Conservation (phyloP, 2,329 filamentous ascomycete genomes). For the Colletotrichum horii region DNA sequence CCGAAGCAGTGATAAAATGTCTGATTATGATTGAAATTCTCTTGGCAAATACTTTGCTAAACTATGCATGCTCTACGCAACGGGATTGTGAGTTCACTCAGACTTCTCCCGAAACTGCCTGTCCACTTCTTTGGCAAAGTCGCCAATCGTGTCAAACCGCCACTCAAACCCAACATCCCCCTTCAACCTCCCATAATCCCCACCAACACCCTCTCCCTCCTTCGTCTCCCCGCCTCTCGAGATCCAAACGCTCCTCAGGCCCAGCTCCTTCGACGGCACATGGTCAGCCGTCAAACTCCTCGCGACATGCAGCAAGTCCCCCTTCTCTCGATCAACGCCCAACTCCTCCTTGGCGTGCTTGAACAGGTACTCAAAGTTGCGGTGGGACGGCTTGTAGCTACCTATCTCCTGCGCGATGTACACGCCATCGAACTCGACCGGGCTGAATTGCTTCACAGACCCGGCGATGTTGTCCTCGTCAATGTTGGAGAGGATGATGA, state of each 20-base stretch:
- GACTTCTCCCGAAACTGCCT: constrained; percentile 22
- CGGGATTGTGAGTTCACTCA: not conserved
- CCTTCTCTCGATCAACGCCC: constrained; percentile 52
- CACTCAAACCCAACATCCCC: constrained; percentile 56
- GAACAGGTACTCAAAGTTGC: constrained; percentile 72
- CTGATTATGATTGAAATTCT: not conserved
- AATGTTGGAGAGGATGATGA: constrained; percentile 67
- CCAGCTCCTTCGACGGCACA: constrained; percentile 64
- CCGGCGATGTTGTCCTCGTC: constrained; percentile 43
- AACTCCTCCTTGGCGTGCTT: constrained; percentile 55
- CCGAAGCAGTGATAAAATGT: not conserved
- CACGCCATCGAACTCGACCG: constrained; percentile 62
- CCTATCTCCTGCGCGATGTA: constrained; percentile 76
- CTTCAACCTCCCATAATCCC: constrained; percentile 39
- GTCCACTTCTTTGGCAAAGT: constrained; percentile 64
- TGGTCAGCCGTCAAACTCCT: constrained; percentile 73
- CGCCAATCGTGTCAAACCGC: constrained; percentile 62
- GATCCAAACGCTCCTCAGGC: constrained; percentile 70
- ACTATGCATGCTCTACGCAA: fast-evolving
- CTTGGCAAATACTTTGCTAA: not conserved
- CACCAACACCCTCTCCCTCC: constrained; percentile 30
- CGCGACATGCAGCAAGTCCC: constrained; percentile 70
- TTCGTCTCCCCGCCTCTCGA: constrained; percentile 60
- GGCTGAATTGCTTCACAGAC: constrained; percentile 43
- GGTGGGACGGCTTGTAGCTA: constrained; percentile 69